Conservation (phyloP, 108 stramenopile species). For the Nitzschia inconspicua region DNA sequence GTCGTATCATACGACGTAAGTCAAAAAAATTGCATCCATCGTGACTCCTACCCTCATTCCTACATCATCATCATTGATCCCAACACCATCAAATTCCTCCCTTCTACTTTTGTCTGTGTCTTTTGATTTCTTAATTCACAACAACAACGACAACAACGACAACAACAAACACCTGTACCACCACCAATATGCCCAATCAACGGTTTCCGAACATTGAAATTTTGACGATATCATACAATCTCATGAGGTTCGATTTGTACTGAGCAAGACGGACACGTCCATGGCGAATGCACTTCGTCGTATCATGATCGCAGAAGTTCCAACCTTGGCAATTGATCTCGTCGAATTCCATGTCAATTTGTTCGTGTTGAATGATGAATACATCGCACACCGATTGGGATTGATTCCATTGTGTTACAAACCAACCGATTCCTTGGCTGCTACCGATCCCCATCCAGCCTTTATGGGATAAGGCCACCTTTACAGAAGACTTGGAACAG, state of each 20-base stretch:
- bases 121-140: too few relatives aligned
- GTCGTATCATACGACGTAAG: too few relatives aligned
- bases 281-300: constrained; percentile 95
- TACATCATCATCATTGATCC: too few relatives aligned
- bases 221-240: constrained; percentile 61
- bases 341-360: constrained; percentile 94
- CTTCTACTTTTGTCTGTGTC: too few relatives aligned
- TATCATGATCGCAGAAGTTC: constrained; percentile 97
- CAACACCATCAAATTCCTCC: too few relatives aligned
- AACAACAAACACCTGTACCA: too few relatives aligned
- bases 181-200: constrained; percentile 93
- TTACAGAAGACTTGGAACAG: constrained; percentile 75
- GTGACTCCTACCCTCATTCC: too few relatives aligned
- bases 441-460: constrained; percentile 60
- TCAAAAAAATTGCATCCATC: too few relatives aligned
- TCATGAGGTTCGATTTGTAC: constrained; percentile 87
- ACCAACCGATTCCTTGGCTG: constrained; percentile 59
- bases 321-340: constrained; percentile 95
- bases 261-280: constrained; percentile 91
- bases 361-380: constrained; percentile 94
- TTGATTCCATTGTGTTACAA: constrained; percentile 88
- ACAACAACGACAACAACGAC: too few relatives aligned
- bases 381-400: constrained; percentile 95
- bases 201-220: constrained; percentile 85
- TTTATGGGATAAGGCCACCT: constrained; percentile 82